Evolutionary conservation across 2,329 filamentous ascomycete species (phyloP).

Genomic region (Gliomastix tumulicola): DNA sequence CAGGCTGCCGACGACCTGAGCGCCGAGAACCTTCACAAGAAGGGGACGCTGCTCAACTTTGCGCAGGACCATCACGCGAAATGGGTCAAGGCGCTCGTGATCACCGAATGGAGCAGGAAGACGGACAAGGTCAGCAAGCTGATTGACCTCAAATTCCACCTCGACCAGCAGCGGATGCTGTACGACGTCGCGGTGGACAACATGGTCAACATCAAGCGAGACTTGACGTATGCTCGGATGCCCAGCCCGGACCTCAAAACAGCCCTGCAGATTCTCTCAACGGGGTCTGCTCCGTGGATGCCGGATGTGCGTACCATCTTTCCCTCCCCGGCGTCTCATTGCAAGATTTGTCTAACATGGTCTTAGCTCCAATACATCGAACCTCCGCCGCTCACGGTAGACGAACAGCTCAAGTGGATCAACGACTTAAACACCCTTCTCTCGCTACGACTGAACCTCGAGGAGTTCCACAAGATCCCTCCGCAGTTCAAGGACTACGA

Average conservation of each 20-base stretch:
- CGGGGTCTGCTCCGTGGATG: slow-evolving; percentile 70
- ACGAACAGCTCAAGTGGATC: slow-evolving; percentile 67
- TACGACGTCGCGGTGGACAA: slow-evolving; percentile 56
- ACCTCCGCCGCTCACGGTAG: slow-evolving; percentile 61
- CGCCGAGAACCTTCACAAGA: slow-evolving; percentile 66
- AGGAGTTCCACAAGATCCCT: slow-evolving; percentile 73
- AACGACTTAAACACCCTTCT: slow-evolving; percentile 79
- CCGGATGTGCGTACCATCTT: slow-evolving; percentile 55
- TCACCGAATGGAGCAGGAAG: slow-evolving; percentile 83
- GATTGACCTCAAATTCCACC: slow-evolving; percentile 77
- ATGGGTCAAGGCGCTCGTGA: slow-evolving; percentile 88
- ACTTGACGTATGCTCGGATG: slow-evolving; percentile 65
- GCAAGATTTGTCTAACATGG: neutral
- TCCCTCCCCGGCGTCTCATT: neutral
- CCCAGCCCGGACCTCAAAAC: slow-evolving; percentile 89
- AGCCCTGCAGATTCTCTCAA: slow-evolving; percentile 76
- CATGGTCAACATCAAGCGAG: slow-evolving; percentile 66
- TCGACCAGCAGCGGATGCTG: slow-evolving; percentile 53
- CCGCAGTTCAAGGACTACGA: slow-evolving; percentile 69
- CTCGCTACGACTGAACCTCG: slow-evolving; percentile 73
- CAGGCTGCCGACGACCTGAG: slow-evolving; percentile 47
- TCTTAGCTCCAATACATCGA: slow-evolving; percentile 67
- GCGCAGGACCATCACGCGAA: slow-evolving; percentile 73
- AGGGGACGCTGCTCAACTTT: slow-evolving; percentile 67
- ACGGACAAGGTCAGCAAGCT: slow-evolving; percentile 74